Base-by-base conservation (phyloP, 169 alveolate species). In the Cryptosporidium bovis region DNA sequence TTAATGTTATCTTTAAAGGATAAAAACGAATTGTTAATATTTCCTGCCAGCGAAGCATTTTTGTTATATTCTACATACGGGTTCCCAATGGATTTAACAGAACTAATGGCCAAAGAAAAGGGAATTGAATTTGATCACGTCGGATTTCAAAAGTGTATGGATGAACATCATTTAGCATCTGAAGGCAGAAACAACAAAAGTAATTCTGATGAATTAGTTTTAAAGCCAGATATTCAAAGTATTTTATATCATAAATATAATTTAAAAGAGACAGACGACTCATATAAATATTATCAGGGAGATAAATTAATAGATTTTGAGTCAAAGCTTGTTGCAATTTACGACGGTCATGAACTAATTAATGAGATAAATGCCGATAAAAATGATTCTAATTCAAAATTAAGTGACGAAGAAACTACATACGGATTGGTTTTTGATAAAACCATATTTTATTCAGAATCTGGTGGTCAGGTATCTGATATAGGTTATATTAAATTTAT, bases 31-130 rank as follows among this genome's bases (percentile, higher is more conserved):
- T 18, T 44, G 65, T 27, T 36, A n/a, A 65, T 83, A 5, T 89
- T 94, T 36, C 92, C 94, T 50, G 96, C 95, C 4, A 65, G 82
- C 5, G 96, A 93, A 27, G 97, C 98, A 7, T 96, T 96, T 71
- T 90, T 93, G 66, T 93, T 96, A 53, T 95, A 93, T 82, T 93
- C 97, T 10, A 95, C 98, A 3, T 96, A 91, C 69, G 99, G 99
- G 18, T 96, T 96, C 64, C 99, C 99, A 0, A 91, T 93, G 82
- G 99, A 96, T 82, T 93, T 96, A 27, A 95, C 98, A 27, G 95
- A 95, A 90, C 82, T 96, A 29, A 96, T 96, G 98, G 97, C 98
- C 29, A 95, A 91, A 64, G 99, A 96, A 82, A 90, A 85, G 69
- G 90, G 84, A n/a, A 46, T 92, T 13, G 92, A 84, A 36, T 93